Conservation (phyloP, 257 asterid species). For the Solanum tarapatanum region DNA sequence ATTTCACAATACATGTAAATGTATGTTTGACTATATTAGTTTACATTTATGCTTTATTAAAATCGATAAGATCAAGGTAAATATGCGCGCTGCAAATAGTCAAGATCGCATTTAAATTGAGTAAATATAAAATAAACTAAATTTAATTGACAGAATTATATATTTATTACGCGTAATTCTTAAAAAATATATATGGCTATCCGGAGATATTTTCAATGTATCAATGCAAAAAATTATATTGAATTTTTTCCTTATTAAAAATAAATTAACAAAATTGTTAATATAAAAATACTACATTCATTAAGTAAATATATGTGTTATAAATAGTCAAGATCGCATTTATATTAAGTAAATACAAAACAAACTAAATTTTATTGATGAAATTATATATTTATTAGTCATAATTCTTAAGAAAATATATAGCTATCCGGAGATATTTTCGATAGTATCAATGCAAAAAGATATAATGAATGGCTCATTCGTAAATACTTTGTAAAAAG, state of each 20-base stretch:
- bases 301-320: background rate
- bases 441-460: background rate
- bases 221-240: background rate
- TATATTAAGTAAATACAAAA: background rate
- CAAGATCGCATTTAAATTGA: background rate
- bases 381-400: background rate
- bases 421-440: background rate
- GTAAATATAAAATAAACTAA: background rate
- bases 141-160: background rate
- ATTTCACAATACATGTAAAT: background rate
- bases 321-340: background rate
- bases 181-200: background rate
- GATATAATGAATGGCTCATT: background rate
- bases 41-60: background rate
- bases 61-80: background rate
- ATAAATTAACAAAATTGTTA: background rate
- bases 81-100: background rate
- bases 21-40: background rate
- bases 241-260: background rate
- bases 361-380: background rate
- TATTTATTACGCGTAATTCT: background rate
- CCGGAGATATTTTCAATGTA: constrained; percentile 3
- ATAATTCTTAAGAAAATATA: background rate
- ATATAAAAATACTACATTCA: background rate
- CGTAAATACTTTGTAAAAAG: too few relatives aligned